phyloP scores from a whole-genome alignment of 2,329 filamentous ascomycete species.

The Berkeleyomyces rouxiae region DNA sequence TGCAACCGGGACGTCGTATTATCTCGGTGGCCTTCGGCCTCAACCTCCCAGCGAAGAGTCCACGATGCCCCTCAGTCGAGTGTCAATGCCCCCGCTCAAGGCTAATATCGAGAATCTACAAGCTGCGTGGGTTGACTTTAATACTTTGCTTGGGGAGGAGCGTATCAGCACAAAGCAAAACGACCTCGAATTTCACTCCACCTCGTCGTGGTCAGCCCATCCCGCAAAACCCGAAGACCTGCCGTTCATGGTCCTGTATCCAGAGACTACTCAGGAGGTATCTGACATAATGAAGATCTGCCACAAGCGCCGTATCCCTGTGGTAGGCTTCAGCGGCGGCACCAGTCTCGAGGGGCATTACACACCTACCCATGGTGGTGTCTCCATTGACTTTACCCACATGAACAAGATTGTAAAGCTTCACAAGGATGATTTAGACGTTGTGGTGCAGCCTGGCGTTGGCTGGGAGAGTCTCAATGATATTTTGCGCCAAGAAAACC shows the following conservation, averaged over 20 bases:
- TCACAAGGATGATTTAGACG: constrained; percentile 62
- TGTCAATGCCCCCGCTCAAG: constrained; percentile 37
- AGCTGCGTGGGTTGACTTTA: constrained; percentile 54
- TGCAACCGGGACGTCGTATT: constrained; percentile 37
- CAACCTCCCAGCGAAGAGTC: constrained; percentile 35
- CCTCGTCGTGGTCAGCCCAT: constrained; percentile 48
- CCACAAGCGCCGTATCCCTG: constrained; percentile 62
- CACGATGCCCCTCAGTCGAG: constrained; percentile 39
- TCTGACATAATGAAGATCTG: constrained; percentile 80
- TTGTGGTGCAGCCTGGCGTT: constrained; percentile 63
- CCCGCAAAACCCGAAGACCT: constrained; percentile 30
- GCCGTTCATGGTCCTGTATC: constrained; percentile 60
- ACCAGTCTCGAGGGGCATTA: constrained; percentile 85
- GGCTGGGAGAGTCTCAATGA: constrained; percentile 82
- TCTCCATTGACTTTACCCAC: constrained; percentile 69
- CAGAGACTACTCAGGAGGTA: constrained; percentile 63
- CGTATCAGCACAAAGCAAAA: constrained; percentile 43
- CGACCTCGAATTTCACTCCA: constrained; percentile 40
- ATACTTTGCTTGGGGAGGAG: constrained; percentile 44
- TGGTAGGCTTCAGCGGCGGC: constrained; percentile 74
- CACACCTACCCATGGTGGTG: constrained; percentile 62
- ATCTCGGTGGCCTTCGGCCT: constrained; percentile 38
- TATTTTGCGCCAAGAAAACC: constrained; percentile 49
- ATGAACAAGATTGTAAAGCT: constrained; percentile 70
- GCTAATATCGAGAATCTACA: constrained; percentile 46